These are phyloP conservation scores for Solanum pimpinellifolium DNA, from an alignment of 257 asterid species.

Conservation along the genomic window DNA sequence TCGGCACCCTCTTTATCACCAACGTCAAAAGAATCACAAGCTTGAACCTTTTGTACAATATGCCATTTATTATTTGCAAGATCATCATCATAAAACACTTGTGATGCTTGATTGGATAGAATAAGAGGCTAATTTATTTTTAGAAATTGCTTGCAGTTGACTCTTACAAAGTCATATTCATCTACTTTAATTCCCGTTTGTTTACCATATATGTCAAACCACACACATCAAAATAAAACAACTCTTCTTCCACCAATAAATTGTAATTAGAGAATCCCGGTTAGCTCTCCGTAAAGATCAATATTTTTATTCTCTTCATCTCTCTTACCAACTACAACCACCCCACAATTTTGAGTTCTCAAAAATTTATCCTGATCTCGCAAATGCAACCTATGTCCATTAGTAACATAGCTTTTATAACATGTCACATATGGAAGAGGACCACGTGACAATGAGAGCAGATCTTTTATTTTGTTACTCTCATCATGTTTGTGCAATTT, in stretches of 20 bases:
- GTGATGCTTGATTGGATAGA: background rate
- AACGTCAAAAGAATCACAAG: background rate
- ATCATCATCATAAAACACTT: background rate
- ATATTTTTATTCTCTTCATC: too few species aligned
- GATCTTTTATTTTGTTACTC: background rate
- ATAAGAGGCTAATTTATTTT: background rate
- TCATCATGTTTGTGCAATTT: background rate
- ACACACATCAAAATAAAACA: background rate
- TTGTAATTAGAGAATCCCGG: background rate
- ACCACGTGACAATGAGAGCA: background rate
- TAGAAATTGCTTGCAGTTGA: too few species aligned
- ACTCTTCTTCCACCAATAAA: too few species aligned
- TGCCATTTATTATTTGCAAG: background rate
- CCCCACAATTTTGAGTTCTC: background rate
- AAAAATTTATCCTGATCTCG: too few species aligned
- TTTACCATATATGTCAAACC: background rate
- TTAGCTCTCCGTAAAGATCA: background rate
- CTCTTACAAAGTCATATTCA: too few species aligned
- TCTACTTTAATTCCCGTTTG: too few species aligned
- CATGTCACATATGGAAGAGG: background rate
- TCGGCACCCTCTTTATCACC: background rate
- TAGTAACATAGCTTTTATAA: too few species aligned
- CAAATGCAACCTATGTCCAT: background rate
- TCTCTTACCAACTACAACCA: background rate
- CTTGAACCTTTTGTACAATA: background rate